These are phyloP conservation scores for Colletotrichum sp. DNA, from an alignment of 2,329 filamentous ascomycete genomes.

Conservation along the genomic window DNA sequence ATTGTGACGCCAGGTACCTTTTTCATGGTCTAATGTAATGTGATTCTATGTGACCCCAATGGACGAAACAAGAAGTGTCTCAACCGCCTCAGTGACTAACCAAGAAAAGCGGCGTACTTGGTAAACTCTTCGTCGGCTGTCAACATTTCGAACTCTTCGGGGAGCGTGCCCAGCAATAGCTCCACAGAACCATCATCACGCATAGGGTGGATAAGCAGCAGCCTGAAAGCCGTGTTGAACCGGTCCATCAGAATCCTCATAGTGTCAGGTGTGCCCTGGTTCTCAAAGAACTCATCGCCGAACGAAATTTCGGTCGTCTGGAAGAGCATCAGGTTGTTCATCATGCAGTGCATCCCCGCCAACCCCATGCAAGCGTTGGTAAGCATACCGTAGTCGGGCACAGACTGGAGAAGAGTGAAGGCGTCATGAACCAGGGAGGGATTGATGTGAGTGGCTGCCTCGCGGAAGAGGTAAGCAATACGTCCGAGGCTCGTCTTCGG, in stretches of 20 bases:
- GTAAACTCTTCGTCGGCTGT: not conserved
- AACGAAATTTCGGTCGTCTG: not conserved
- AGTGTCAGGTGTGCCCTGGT: not conserved
- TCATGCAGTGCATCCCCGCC: not conserved
- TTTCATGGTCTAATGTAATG: not conserved
- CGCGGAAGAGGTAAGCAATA: not conserved
- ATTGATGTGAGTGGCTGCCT: not conserved
- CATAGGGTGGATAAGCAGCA: not conserved
- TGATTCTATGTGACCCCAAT: not conserved
- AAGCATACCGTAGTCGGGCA: not conserved
- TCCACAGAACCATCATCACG: not conserved
- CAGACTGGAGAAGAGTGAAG: not conserved
- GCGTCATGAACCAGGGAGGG: not conserved
- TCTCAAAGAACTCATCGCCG: not conserved
- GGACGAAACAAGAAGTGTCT: not conserved
- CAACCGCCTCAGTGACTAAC: not conserved
- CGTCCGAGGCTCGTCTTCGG: not conserved
- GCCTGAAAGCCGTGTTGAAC: not conserved
- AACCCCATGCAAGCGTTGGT: not conserved
- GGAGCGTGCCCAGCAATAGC: not conserved
- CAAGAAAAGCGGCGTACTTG: not conserved
- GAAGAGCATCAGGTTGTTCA: not conserved
- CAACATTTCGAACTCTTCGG: not conserved
- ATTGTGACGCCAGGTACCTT: not conserved
- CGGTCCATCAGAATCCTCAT: not conserved